These are phyloP conservation scores for Pichia californica DNA, from an alignment of 805 yeast species.

Conservation along the genomic window DNA sequence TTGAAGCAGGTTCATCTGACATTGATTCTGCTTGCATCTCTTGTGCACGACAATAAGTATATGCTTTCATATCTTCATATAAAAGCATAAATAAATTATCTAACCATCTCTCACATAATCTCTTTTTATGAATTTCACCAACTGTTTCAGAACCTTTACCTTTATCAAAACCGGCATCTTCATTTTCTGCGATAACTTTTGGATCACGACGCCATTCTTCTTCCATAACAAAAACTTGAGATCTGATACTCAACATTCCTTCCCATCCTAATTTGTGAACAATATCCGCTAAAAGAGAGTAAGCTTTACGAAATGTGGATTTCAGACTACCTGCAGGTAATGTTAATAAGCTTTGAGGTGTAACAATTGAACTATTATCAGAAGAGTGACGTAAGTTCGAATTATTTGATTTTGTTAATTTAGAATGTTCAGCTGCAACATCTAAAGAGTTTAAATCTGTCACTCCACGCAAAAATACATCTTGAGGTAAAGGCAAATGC, in stretches of 20 bases:
- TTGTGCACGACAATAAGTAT: slow-evolving; percentile 93
- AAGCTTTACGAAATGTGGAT: slow-evolving; percentile 50
- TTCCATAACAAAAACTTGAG: slow-evolving; percentile 63
- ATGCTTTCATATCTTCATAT: slow-evolving; percentile 70
- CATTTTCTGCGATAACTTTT: slow-evolving; percentile 20
- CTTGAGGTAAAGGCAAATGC: slow-evolving; percentile 72
- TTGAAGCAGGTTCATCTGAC: slow-evolving; percentile 8
- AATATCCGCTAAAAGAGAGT: slow-evolving; percentile 56
- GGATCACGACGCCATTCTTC: slow-evolving; percentile 38
- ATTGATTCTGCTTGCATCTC: slow-evolving; percentile 80
- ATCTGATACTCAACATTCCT: slow-evolving; percentile 48
- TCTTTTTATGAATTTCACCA: slow-evolving; percentile 50
- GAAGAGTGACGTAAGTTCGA: neutral
- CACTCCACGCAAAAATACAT: slow-evolving; percentile 65
- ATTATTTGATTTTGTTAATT: slow-evolving; percentile 33
- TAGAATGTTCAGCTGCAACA: slow-evolving; percentile 57
- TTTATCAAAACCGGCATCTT: neutral
- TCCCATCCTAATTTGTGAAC: slow-evolving; percentile 75
- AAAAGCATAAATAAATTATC: slow-evolving; percentile 63
- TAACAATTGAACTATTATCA: neutral
- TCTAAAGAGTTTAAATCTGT: slow-evolving; percentile 59
- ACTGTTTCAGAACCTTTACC: neutral
- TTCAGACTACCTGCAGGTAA: slow-evolving; percentile 67
- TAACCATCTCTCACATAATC: slow-evolving; percentile 70
- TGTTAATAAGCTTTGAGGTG: slow-evolving; percentile 43